phyloP scores from a whole-genome alignment of 768 basidiomycete species.

The Mycena vitilis region DNA sequence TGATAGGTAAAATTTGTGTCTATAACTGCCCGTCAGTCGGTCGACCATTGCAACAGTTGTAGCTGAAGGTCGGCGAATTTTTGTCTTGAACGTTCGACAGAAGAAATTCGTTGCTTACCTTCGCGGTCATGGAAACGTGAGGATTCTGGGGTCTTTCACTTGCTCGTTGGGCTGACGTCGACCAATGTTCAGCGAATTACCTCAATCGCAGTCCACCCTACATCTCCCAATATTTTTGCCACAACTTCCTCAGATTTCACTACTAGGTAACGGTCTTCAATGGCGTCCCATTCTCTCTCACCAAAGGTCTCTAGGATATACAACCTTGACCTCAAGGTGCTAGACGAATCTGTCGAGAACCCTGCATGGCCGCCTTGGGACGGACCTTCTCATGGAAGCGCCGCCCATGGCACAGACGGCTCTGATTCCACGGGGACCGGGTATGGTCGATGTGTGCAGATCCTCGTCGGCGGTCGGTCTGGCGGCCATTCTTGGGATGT shows the following conservation, averaged over 20 bases:
- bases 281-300: background rate
- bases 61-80: conserved; percentile 64
- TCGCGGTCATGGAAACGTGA: conserved; percentile 80
- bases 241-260: conserved; percentile 74
- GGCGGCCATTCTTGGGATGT: conserved; percentile 82
- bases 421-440: conserved; percentile 72
- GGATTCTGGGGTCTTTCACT: conserved; percentile 34
- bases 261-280: conserved; percentile 42
- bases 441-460: conserved; percentile 69
- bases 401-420: conserved; percentile 75
- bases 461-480: conserved; percentile 77
- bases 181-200: conserved; percentile 61
- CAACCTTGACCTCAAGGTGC: conserved; percentile 58
- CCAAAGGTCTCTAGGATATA: conserved; percentile 59
- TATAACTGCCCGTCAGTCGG: no score
- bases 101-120: conserved; percentile 58
- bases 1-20: conserved; percentile 46
- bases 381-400: conserved; percentile 67
- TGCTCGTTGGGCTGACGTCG: background rate
- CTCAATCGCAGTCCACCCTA: conserved; percentile 74
- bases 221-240: conserved; percentile 52
- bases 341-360: conserved; percentile 53
- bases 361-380: conserved; percentile 68
- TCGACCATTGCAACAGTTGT: conserved; percentile 48
- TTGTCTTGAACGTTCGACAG: conserved; percentile 61